Evolutionary conservation across 768 basidiomycete genomes (phyloP), one percentile per base, ranked within the genome.

Genomic region (Paxillus rubicundulus): DNA sequence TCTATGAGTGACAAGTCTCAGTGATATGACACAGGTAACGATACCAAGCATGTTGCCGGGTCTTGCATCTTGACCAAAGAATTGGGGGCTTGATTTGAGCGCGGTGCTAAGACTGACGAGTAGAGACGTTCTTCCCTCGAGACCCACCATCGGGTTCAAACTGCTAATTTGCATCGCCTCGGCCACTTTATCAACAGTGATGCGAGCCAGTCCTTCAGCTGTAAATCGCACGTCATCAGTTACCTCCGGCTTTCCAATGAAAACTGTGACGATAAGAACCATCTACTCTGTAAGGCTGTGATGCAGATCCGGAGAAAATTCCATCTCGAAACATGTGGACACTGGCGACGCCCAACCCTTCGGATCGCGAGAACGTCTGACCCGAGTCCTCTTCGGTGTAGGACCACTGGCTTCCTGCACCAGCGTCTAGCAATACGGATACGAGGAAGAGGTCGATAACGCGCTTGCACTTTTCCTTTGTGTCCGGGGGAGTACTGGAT

Each of bases 371-470:
- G 67, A 84, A 92, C 0, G 68, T 73, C 50, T 74, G 62, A 0
- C 79, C 81, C 0, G 81, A 78, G 0, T 65, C 71, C 5, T 76
- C 67, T 52, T 95, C 93, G 7, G 71, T 75, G 69, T 87, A 98
- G 10, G 69, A 70, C 95, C 95, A 98, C 1, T 71, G 62, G 50
- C 81, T 86, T 0, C 95, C 96, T 0, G 95, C 96, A 1, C 95
- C 95, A 0, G 95, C 96, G 61, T 98, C 96, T 33, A 99, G 82
- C 13, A 98, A 78, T 8, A 98, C 96, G 10, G 92, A 93, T 28
- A 92, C 88, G 49, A 85, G 72, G 73, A 94, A 95, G 37, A 97
- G 81, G 71, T 98, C 96, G 65, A 98, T 77, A 32, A 92, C 76
- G 1, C 92, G 80, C 52, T 84, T 82, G 47, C 84, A 79, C 39